Evolutionary conservation across 2,329 filamentous ascomycete species (phyloP).

Genomic region (Thelonectria blattea): DNA sequence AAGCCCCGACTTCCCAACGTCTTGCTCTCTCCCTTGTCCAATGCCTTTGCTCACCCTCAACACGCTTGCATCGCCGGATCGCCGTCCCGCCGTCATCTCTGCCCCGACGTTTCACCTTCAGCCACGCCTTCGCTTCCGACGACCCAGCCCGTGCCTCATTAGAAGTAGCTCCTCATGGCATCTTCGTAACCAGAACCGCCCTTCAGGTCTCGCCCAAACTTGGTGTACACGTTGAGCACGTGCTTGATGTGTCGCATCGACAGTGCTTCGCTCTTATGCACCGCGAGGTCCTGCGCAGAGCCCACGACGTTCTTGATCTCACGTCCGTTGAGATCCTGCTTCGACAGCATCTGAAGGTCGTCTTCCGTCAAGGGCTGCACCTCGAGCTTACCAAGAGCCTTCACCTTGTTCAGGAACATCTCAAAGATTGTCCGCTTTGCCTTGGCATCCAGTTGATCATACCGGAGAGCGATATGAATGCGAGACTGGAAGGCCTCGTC

Average conservation of each 20-base stretch:
- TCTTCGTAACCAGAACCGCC: conserved; percentile 82
- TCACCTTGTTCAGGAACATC: conserved; percentile 79
- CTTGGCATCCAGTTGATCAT: conserved; percentile 73
- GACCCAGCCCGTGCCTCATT: conserved; percentile 13
- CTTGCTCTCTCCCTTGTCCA: background rate
- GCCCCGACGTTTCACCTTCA: conserved; percentile 3
- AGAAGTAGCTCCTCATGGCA: conserved; percentile 82
- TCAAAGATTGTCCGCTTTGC: conserved; percentile 83
- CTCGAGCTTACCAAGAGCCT: conserved; percentile 65
- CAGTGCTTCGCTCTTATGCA: conserved; percentile 74
- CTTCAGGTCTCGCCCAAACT: conserved; percentile 82
- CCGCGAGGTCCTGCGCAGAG: conserved; percentile 81
- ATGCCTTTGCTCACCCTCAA: background rate
- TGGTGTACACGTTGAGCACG: conserved; percentile 83
- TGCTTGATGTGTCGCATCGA: conserved; percentile 81
- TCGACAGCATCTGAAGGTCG: conserved; percentile 70
- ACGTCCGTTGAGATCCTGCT: conserved; percentile 66
- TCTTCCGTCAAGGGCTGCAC: conserved; percentile 68
- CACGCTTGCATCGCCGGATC: conserved; percentile 4
- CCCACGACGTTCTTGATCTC: conserved; percentile 90
- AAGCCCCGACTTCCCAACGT: background rate
- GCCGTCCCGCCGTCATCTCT: background rate
- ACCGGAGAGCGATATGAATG: conserved; percentile 84
- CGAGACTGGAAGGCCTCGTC: conserved; percentile 90
- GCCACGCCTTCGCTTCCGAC: background rate